phyloP scores from a whole-genome alignment of 805 yeast species.

The Candida tallmaniae region DNA sequence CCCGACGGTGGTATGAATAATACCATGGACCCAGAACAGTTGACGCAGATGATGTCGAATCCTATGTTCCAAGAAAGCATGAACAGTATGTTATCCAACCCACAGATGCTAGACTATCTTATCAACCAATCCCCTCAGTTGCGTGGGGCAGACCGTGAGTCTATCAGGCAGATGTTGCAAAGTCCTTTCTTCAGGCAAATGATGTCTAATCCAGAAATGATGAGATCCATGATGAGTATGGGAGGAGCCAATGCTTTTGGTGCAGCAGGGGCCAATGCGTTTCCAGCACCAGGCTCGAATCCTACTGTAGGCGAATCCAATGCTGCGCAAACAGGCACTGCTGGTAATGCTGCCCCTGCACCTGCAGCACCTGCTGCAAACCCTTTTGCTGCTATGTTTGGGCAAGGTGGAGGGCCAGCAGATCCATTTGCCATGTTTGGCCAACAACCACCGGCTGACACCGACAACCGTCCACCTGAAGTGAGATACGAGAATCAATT shows the following conservation, averaged over 20 bases:
- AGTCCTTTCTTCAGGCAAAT: slow-evolving; percentile 74
- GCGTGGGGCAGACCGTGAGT: slow-evolving; percentile 85
- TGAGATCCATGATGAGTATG: slow-evolving; percentile 79
- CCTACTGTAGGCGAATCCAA: slow-evolving; percentile 13
- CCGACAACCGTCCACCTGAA: slow-evolving; percentile 43
- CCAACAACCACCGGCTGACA: slow-evolving; percentile 24
- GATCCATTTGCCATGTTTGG: slow-evolving; percentile 53
- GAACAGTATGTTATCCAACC: slow-evolving; percentile 79
- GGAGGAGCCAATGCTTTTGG: slow-evolving; percentile 38
- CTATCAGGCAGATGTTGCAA: slow-evolving; percentile 79
- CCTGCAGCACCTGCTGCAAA: slow-evolving; percentile 23
- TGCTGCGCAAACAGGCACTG: slow-evolving; percentile 9
- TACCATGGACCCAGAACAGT: slow-evolving; percentile 64
- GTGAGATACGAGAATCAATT: slow-evolving; percentile 41
- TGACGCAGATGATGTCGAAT: slow-evolving; percentile 68
- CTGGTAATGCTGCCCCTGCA: slow-evolving; percentile 9
- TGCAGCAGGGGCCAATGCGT: slow-evolving; percentile 33
- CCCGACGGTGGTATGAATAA: slow-evolving; percentile 88
- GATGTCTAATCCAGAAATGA: slow-evolving; percentile 72
- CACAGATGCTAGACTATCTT: slow-evolving; percentile 80
- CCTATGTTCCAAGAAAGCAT: slow-evolving; percentile 81
- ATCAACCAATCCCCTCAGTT: slow-evolving; percentile 81
- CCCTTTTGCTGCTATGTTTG: slow-evolving; percentile 38
- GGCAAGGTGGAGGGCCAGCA: slow-evolving; percentile 29
- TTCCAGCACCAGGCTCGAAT: slow-evolving; percentile 25